Percentiles rank a stretch among this genome's conserved stretches.
phyloP scores from a whole-genome alignment of 176 grass and related monocot genomes.

The Oryza glaberrima region DNA sequence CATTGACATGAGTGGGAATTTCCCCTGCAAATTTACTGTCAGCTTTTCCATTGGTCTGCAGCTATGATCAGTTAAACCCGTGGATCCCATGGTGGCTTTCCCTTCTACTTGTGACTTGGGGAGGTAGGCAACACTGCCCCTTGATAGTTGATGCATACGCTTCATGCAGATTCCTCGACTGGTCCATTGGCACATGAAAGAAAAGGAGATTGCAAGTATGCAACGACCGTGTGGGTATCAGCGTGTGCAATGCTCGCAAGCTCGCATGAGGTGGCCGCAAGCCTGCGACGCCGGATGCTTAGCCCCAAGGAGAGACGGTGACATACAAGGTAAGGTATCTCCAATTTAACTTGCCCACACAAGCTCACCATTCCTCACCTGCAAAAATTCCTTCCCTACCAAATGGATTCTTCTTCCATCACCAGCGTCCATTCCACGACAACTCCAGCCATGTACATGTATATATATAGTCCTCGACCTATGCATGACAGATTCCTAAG shows the following conservation, averaged over 20 bases:
- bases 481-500: neutral
- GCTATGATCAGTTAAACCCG: no score
- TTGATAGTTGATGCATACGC: no score
- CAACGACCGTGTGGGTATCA: neutral
- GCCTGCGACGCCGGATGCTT: constrained; percentile 1
- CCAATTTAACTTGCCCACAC: neutral
- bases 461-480: neutral
- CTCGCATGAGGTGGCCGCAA: neutral
- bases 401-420: neutral
- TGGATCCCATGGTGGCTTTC: neutral
- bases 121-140: no score
- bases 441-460: neutral
- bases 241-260: neutral
- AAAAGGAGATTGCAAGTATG: no score
- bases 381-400: neutral
- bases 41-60: neutral
- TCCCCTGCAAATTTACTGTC: neutral
- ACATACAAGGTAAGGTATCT: constrained; percentile 16
- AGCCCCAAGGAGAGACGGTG: neutral
- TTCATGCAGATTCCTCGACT: neutral
- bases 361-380: neutral
- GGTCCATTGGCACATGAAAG: neutral
- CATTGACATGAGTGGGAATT: neutral
- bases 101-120: neutral
- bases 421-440: neutral